Conservation (phyloP, 306 rosid genomes). For the Albizia julibrissin region DNA sequence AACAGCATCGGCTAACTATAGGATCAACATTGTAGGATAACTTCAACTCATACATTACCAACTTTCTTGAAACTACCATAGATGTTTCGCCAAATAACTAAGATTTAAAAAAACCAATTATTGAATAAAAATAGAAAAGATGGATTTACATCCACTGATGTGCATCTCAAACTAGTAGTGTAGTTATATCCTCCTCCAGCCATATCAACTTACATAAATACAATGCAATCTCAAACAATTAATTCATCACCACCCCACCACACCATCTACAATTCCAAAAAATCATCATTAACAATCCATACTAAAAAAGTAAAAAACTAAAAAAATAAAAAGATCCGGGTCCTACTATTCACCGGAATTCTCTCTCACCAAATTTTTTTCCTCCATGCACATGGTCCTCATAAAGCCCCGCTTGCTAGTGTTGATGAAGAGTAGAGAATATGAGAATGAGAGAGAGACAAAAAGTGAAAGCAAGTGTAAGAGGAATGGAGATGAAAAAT, state of each 20-base stretch:
- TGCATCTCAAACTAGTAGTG: background rate
- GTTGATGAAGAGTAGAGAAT: too few species aligned
- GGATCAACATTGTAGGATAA: background rate
- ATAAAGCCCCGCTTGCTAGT: too few species aligned
- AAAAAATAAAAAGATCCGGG: too few species aligned
- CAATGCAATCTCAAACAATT: background rate
- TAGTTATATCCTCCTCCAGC: background rate
- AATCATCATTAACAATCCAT: too few species aligned
- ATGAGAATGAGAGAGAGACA: too few species aligned
- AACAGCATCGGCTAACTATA: background rate
- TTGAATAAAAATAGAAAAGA: background rate
- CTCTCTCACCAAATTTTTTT: too few species aligned
- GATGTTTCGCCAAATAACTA: background rate
- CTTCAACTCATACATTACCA: background rate
- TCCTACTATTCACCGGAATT: too few species aligned
- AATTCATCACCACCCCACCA: background rate
- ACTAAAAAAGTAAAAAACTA: too few species aligned
- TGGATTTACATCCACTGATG: background rate
- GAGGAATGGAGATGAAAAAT: too few species aligned
- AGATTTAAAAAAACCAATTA: background rate
- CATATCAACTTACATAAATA: background rate
- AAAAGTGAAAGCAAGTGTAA: too few species aligned
- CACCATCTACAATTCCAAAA: too few species aligned
- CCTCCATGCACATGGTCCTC: too few species aligned
- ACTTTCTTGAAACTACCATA: background rate